Percentiles rank a stretch among this genome's conserved stretches.
Evolutionary conservation across 495 filamentous ascomycete species (phyloP).

Genomic region (Chaetomium tenue): DNA sequence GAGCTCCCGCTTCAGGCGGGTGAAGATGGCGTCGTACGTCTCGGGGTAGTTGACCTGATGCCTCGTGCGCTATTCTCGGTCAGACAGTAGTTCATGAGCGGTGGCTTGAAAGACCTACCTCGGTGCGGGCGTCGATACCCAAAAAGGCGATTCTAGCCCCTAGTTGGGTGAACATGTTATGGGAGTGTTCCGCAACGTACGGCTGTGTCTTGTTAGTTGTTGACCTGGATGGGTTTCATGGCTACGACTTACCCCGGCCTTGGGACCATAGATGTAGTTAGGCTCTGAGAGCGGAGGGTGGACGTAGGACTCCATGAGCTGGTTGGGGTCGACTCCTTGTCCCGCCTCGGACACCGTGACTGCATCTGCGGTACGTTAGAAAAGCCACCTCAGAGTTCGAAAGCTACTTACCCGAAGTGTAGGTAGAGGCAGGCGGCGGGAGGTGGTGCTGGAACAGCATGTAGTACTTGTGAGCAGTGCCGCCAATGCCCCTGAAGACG

Average conservation of each 20-base stretch:
- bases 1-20: constrained; percentile 64
- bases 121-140: constrained; percentile 86
- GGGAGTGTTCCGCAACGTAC: constrained; percentile 77
- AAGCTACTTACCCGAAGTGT: constrained; percentile 57
- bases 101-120: constrained; percentile 35
- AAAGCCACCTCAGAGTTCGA: not conserved
- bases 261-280: constrained; percentile 74
- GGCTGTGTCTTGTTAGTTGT: constrained; percentile 39
- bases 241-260: constrained; percentile 54
- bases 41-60: constrained; percentile 89
- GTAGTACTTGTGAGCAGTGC: constrained; percentile 85
- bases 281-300: constrained; percentile 59
- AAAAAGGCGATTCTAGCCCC: constrained; percentile 81
- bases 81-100: constrained; percentile 5
- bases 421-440: constrained; percentile 76
- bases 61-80: constrained; percentile 60
- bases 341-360: constrained; percentile 37
- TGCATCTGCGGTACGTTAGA: constrained; percentile 24
- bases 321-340: constrained; percentile 60
- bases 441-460: constrained; percentile 93
- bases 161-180: constrained; percentile 78
- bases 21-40: constrained; percentile 82
- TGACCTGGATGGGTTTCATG: not conserved
- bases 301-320: constrained; percentile 67
- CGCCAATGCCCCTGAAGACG: constrained; percentile 86